Conservation (phyloP, 352 stramenopile species). For the Thalassiosira hispida region DNA sequence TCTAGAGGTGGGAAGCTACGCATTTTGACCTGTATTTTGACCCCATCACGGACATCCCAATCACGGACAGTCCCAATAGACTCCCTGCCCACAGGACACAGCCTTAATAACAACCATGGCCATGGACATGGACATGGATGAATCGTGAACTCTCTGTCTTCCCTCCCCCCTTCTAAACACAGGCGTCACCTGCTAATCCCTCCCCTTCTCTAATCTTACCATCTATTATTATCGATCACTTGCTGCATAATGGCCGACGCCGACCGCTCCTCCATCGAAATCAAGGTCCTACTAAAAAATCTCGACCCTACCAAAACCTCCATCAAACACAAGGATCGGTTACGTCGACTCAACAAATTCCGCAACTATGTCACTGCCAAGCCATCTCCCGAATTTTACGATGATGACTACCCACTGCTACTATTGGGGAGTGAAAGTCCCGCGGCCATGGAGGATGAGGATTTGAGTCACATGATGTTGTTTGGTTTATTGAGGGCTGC, state of each 20-base stretch:
- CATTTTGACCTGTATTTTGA: too few relatives aligned
- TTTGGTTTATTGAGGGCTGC: slow-evolving; percentile 73
- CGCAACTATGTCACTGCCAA: slow-evolving; percentile 73
- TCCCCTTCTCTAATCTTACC: too few relatives aligned
- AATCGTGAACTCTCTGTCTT: too few relatives aligned
- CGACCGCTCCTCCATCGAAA: slow-evolving; percentile 78
- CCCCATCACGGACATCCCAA: too few relatives aligned
- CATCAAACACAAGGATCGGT: slow-evolving; percentile 80
- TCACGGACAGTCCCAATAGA: too few relatives aligned
- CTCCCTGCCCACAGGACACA: too few relatives aligned
- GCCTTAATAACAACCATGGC: too few relatives aligned
- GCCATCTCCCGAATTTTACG: slow-evolving; percentile 79
- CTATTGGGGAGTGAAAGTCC: slow-evolving; percentile 71
- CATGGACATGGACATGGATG: too few relatives aligned
- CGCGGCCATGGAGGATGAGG: slow-evolving; percentile 66
- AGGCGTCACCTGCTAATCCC: too few relatives aligned
- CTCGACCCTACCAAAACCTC: slow-evolving; percentile 69
- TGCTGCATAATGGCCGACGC: slow-evolving; percentile 34
- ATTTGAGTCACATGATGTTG: slow-evolving; percentile 45
- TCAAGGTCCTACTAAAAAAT: slow-evolving; percentile 77
- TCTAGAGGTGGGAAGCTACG: too few relatives aligned
- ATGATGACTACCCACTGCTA: slow-evolving; percentile 80
- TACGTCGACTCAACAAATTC: slow-evolving; percentile 82
- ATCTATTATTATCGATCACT: neutral
- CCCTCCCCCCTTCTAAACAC: too few relatives aligned